Conservation (phyloP, 2,329 filamentous ascomycete genomes). For the Monosporascus sp. region DNA sequence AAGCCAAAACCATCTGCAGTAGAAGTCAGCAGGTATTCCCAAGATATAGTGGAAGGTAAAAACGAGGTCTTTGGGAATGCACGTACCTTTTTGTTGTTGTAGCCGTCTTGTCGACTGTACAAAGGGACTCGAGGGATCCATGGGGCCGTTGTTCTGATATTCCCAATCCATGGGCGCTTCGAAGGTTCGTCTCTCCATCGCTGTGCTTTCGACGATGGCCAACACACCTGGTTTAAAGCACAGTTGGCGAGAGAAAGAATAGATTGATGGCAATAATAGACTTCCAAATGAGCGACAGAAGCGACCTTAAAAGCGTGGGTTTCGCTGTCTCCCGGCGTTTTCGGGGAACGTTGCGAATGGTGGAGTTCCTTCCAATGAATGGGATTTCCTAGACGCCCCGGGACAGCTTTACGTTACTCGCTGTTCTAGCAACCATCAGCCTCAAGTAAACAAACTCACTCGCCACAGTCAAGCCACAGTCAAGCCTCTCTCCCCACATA, state of each 20-base stretch:
- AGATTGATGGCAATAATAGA: too few species aligned
- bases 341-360: too few species aligned
- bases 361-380: too few species aligned
- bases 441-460: constrained; percentile 1
- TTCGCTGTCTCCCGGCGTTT: too few species aligned
- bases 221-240: background rate
- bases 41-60: background rate
- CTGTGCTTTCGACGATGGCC: background rate
- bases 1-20: constrained; percentile 30
- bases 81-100: background rate
- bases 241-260: too few species aligned
- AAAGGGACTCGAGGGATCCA: constrained; percentile 59
- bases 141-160: constrained; percentile 51
- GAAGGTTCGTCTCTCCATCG: constrained; percentile 50
- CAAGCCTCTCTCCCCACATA: background rate
- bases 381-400: too few species aligned
- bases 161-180: constrained; percentile 65
- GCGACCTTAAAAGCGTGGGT: too few species aligned
- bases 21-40: constrained; percentile 13
- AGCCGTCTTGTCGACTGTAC: constrained; percentile 40
- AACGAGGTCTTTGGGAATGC: too few species aligned
- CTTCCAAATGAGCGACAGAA: too few species aligned
- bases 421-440: background rate
- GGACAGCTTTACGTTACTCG: background rate
- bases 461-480: background rate